These are phyloP conservation scores for Gaeumannomyces tritici DNA, from an alignment of 2,329 filamentous ascomycete species.

Conservation along the genomic window DNA sequence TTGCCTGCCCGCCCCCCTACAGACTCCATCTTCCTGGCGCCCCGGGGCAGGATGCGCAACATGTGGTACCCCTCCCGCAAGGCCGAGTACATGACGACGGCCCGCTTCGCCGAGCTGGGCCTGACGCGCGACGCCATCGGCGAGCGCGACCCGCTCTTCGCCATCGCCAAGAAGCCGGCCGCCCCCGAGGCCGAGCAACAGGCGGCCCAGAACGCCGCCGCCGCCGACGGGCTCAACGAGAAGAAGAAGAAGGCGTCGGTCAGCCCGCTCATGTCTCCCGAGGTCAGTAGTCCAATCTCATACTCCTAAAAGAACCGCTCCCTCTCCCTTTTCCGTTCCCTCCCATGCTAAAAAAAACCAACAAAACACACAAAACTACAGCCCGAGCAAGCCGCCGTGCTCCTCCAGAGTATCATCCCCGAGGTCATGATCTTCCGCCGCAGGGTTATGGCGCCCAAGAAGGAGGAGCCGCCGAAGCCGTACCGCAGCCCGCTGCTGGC, in stretches of 20 bases:
- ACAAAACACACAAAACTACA: slow-evolving; percentile 9
- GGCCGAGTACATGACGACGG: slow-evolving; percentile 25
- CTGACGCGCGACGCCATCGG: slow-evolving; percentile 16
- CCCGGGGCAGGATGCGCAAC: slow-evolving; percentile 26
- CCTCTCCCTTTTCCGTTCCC: background rate
- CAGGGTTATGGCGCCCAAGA: slow-evolving; percentile 19
- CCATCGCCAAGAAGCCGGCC: slow-evolving; percentile 1
- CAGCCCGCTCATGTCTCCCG: background rate
- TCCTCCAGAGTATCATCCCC: slow-evolving; percentile 25
- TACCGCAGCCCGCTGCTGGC: slow-evolving; percentile 13
- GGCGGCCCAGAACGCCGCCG: slow-evolving; percentile 1
- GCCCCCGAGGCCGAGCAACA: slow-evolving; percentile 2
- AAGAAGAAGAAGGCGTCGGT: slow-evolving; percentile 1
- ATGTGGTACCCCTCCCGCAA: slow-evolving; percentile 20
- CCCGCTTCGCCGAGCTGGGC: slow-evolving; percentile 20
- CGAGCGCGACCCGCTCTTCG: slow-evolving; percentile 19
- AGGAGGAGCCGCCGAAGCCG: slow-evolving; percentile 5
- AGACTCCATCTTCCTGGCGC: slow-evolving; percentile 22
- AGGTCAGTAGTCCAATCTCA: background rate
- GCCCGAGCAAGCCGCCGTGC: slow-evolving; percentile 23
- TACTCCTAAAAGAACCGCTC: too few species aligned
- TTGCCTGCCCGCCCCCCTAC: background rate
- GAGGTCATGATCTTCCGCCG: slow-evolving; percentile 26
- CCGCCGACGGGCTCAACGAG: slow-evolving; percentile 7
- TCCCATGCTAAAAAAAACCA: too few species aligned